A percentile compares a stretch with the other conserved stretches of the same genome.
Evolutionary conservation across 2,329 filamentous ascomycete genomes (phyloP).

Genomic region (Aspergillus glaucus): DNA sequence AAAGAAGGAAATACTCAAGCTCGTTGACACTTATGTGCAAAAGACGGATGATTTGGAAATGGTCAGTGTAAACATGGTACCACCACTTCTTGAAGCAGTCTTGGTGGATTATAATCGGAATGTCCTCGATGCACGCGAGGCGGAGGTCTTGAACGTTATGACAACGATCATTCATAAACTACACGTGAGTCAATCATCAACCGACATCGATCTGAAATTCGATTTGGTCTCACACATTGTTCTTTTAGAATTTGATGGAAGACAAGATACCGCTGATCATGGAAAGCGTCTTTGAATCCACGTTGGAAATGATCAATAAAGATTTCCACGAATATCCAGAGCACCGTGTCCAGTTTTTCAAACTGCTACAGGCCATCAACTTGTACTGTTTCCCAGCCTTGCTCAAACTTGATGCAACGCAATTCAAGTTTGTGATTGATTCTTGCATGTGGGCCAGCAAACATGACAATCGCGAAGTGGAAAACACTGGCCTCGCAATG

Average conservation of each 20-base stretch:
- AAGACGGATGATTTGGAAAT: conserved; percentile 95
- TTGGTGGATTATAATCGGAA: conserved; percentile 96
- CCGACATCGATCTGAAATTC: neutral
- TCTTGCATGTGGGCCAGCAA: conserved; percentile 99
- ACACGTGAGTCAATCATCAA: conserved; percentile 60
- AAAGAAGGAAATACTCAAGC: conserved; percentile 98
- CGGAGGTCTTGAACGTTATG: conserved; percentile 95
- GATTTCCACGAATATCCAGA: conserved; percentile 99
- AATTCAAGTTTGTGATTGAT: conserved; percentile 99
- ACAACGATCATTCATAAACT: conserved; percentile 95
- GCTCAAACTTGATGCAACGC: conserved; percentile 85
- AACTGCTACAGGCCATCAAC: conserved; percentile 91
- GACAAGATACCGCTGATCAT: conserved; percentile 96
- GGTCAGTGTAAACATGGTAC: conserved; percentile 88
- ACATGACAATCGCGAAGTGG: conserved; percentile 97
- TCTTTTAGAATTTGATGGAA: conserved; percentile 76
- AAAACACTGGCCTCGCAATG: conserved; percentile 95
- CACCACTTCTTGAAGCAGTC: conserved; percentile 89
- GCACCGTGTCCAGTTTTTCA: conserved; percentile 99
- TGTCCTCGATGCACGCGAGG: conserved; percentile 88
- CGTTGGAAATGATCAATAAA: conserved; percentile 99
- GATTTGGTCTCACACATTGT: conserved; percentile 2
- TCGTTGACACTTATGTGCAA: conserved; percentile 96
- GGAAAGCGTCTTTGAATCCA: conserved; percentile 98
- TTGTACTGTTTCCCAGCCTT: conserved; percentile 93